phyloP scores from a whole-genome alignment of 2,329 filamentous ascomycete genomes.

The Aureobasidium lini region DNA sequence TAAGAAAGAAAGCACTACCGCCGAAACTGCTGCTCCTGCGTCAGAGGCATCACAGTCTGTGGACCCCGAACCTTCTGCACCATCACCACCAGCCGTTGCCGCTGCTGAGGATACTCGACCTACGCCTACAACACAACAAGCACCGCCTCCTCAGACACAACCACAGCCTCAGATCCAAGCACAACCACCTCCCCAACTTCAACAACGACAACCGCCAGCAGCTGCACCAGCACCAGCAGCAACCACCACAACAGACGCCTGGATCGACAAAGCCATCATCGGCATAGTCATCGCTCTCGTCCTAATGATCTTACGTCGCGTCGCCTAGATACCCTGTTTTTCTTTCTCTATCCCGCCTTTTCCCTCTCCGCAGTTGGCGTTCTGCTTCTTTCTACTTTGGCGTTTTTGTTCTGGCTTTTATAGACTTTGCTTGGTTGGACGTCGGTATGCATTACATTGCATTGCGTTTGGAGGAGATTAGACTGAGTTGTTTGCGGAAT shows the following conservation, averaged over 20 bases:
- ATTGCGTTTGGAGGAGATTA: too few relatives aligned
- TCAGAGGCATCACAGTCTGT: neutral
- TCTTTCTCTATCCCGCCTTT: neutral
- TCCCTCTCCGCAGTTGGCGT: neutral
- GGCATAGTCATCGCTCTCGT: conserved; percentile 62
- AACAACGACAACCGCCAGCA: neutral
- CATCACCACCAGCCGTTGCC: neutral
- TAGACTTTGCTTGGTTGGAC: too few relatives aligned
- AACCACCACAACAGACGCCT: conserved; percentile 35
- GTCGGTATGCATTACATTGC: too few relatives aligned
- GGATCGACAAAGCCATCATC: conserved; percentile 76
- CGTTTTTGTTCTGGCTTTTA: too few relatives aligned
- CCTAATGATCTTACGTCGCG: conserved; percentile 53
- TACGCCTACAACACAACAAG: conserved; percentile 6
- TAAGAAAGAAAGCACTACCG: conserved; percentile 56
- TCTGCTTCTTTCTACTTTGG: neutral
- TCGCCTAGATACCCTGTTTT: neutral
- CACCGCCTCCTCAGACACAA: conserved; percentile 12
- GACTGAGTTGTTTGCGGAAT: too few relatives aligned
- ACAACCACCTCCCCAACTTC: neutral
- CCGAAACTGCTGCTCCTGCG: conserved; percentile 31
- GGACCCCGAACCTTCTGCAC: neutral
- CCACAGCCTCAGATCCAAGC: conserved; percentile 18
- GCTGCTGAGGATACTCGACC: conserved; percentile 14
- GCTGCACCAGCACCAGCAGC: neutral